phyloP scores from a whole-genome alignment of 192 early-diverging fungal species.

The Physocladia obscura region DNA sequence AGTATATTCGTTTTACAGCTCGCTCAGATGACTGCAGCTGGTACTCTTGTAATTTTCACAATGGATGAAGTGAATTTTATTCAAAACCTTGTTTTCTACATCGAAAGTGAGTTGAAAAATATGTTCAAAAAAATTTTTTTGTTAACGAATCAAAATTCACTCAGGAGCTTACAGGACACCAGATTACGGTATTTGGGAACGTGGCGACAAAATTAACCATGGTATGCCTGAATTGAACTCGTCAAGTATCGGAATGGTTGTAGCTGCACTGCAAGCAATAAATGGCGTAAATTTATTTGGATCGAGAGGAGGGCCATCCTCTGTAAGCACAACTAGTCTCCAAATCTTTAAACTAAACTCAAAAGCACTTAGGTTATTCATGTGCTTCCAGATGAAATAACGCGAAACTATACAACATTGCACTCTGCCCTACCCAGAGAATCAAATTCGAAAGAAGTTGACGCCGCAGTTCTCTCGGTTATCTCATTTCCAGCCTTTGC shows the following conservation, averaged over 20 bases:
- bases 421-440: conserved; percentile 78
- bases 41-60: conserved; percentile 74
- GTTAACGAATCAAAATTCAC: neutral
- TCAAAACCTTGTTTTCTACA: conserved; percentile 87
- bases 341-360: neutral
- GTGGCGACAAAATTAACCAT: conserved; percentile 86
- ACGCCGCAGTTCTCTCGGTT: conserved; percentile 77
- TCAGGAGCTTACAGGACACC: conserved; percentile 69
- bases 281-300: conserved; percentile 87
- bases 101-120: conserved; percentile 59
- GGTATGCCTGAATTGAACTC: conserved; percentile 84
- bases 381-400: conserved; percentile 81
- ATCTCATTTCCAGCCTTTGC: conserved; percentile 91
- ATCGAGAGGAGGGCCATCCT: conserved; percentile 69
- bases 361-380: conserved; percentile 62
- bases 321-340: conserved; percentile 41
- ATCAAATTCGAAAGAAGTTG: conserved; percentile 83
- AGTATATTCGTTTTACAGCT: conserved; percentile 75
- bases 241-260: conserved; percentile 85
- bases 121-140: conserved; percentile 22
- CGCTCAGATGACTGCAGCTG: conserved; percentile 81
- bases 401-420: conserved; percentile 77
- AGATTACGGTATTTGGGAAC: conserved; percentile 87
- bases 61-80: conserved; percentile 82
- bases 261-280: conserved; percentile 80